A percentile compares a stretch with the other conserved stretches of the same genome.
phyloP scores from a whole-genome alignment of 1,139 yeast species.

The Zygoascus meyerae region DNA sequence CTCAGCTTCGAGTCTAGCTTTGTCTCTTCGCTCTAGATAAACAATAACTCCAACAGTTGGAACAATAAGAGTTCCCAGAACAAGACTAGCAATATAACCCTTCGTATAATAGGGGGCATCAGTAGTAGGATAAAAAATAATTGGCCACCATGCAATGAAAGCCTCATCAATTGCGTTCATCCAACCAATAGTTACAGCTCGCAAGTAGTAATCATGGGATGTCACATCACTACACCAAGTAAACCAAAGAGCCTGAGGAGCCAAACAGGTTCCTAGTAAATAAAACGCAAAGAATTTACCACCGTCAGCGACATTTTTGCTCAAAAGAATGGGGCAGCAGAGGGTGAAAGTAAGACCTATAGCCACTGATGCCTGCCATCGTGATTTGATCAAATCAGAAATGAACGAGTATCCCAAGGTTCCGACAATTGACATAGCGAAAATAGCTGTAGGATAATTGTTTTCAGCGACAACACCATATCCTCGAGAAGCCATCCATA shows the following conservation, averaged over 20 bases:
- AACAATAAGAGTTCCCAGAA: conserved; percentile 16
- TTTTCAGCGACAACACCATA: conserved; percentile 17
- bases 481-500: conserved; percentile 19
- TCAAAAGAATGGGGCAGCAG: conserved; percentile 16
- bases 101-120: conserved; percentile 18
- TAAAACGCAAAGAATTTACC: conserved; percentile 19
- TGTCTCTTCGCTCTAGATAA: conserved; percentile 16
- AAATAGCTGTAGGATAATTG: conserved; percentile 18
- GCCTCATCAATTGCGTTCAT: conserved; percentile 20
- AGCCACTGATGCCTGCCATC: conserved; percentile 20
- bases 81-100: conserved; percentile 16
- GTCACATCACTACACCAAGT: conserved; percentile 20
- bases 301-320: conserved; percentile 12
- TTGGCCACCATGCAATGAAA: conserved; percentile 20
- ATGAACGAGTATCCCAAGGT: conserved; percentile 17
- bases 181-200: conserved; percentile 20
- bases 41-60: conserved; percentile 18
- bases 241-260: conserved; percentile 20
- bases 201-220: conserved; percentile 16
- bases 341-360: conserved; percentile 17
- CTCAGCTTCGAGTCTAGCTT: neutral
- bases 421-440: conserved; percentile 15
- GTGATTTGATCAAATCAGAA: conserved; percentile 15
- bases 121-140: conserved; percentile 18
- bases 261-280: conserved; percentile 17